phyloP scores from a whole-genome alignment of 2,329 filamentous ascomycete species.

The Talaromyces piceae region DNA sequence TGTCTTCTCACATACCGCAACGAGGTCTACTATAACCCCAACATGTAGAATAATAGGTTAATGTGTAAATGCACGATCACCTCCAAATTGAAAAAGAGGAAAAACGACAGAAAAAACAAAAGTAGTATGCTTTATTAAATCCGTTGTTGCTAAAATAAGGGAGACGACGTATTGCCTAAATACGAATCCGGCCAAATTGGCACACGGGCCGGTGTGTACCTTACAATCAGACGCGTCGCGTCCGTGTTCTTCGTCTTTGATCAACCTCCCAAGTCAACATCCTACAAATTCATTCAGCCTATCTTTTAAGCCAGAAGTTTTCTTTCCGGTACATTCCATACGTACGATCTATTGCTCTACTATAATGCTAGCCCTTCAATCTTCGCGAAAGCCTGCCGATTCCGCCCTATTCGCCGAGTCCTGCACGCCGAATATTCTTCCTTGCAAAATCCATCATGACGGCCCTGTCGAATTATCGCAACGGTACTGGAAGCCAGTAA shows the following conservation, averaged over 20 bases:
- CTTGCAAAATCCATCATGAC: conserved; percentile 71
- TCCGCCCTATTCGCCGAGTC: conserved; percentile 19
- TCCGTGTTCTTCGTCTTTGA: background rate
- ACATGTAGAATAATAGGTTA: too few species aligned
- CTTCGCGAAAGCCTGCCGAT: conserved; percentile 15
- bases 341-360: background rate
- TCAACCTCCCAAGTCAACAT: background rate
- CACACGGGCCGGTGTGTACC: background rate
- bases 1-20: too few species aligned
- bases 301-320: background rate
- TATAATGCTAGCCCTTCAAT: conserved; percentile 30
- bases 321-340: background rate
- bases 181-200: background rate
- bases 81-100: too few species aligned
- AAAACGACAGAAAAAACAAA: too few species aligned
- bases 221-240: conserved; percentile 4
- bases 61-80: too few species aligned
- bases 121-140: too few species aligned
- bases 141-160: too few species aligned
- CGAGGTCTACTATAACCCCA: too few species aligned
- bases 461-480: conserved; percentile 59
- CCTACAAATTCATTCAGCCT: background rate
- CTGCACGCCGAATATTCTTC: conserved; percentile 63
- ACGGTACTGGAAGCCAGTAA: conserved; percentile 63
- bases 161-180: too few species aligned